Percentiles rank a stretch among this genome's conserved stretches.
These are phyloP conservation scores for Cercospora citrullina DNA, from an alignment of 2,329 filamentous ascomycete genomes.

Conservation along the genomic window DNA sequence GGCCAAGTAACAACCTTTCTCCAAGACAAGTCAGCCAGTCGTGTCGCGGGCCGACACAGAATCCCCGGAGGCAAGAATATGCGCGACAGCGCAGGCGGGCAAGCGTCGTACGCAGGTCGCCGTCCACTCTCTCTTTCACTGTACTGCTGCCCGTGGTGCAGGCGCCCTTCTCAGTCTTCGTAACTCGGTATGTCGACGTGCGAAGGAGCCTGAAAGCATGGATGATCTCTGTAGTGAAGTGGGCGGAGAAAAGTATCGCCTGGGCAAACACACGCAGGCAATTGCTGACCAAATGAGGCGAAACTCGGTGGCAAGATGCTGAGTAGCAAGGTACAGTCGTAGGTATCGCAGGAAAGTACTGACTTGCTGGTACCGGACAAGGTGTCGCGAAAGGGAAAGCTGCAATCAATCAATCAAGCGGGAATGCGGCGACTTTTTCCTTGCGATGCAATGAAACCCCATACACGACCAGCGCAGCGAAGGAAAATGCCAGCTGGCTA, in stretches of 20 bases:
- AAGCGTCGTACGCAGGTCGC: background rate
- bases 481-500: background rate
- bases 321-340: background rate
- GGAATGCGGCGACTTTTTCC: constrained; percentile 1
- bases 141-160: background rate
- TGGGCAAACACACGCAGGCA: background rate
- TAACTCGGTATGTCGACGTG: constrained; percentile 10
- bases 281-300: background rate
- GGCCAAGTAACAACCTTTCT: constrained; percentile 2
- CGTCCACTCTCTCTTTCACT: background rate
- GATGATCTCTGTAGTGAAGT: constrained; percentile 4
- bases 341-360: background rate
- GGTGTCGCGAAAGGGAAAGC: background rate
- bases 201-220: constrained; percentile 9
- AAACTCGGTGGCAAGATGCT: background rate
- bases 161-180: constrained; percentile 9
- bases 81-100: background rate
- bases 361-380: constrained; percentile 2
- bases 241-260: background rate
- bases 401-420: background rate
- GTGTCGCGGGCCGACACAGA: background rate
- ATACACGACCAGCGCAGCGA: background rate
- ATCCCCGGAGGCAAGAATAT: background rate
- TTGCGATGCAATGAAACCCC: background rate
- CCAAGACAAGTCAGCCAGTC: background rate